Evolutionary conservation across 2,329 filamentous ascomycete species (phyloP).

Genomic region (Metarhizium album): DNA sequence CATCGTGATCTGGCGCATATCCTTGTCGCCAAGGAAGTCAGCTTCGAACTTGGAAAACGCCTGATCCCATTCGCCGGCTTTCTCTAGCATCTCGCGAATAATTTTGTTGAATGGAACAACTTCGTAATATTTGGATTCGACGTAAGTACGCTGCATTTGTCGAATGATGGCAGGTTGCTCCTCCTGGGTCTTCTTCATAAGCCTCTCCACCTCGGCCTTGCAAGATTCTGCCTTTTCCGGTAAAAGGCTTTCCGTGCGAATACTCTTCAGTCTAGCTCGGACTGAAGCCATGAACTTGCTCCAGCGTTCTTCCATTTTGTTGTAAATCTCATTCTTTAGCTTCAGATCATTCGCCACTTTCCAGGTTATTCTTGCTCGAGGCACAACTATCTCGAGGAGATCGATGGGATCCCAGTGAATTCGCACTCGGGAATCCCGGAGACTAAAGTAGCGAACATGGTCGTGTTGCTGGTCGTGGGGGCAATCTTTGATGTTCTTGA

Average conservation of each 20-base stretch:
- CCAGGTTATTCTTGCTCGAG: conserved; percentile 84
- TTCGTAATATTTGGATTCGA: conserved; percentile 91
- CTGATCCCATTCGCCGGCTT: conserved; percentile 86
- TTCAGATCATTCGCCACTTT: conserved; percentile 91
- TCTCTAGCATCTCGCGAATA: conserved; percentile 83
- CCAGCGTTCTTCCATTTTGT: conserved; percentile 69
- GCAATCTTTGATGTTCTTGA: conserved; percentile 60
- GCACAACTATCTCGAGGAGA: conserved; percentile 88
- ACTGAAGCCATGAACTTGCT: conserved; percentile 83
- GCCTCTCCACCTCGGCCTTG: conserved; percentile 65
- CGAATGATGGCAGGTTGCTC: conserved; percentile 65
- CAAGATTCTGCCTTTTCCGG: conserved; percentile 80
- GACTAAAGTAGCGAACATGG: conserved; percentile 86
- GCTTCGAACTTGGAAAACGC: conserved; percentile 84
- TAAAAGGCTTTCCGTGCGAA: conserved; percentile 82
- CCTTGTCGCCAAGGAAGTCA: conserved; percentile 92
- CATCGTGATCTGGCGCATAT: conserved; percentile 84
- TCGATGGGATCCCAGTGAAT: conserved; percentile 91
- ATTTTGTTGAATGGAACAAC: conserved; percentile 87
- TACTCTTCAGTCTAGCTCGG: conserved; percentile 70
- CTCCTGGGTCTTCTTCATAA: conserved; percentile 71
- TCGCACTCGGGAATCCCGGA: conserved; percentile 72
- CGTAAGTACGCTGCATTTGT: conserved; percentile 81
- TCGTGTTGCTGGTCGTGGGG: conserved; percentile 87
- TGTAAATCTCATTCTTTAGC: conserved; percentile 86